Evolutionary conservation across 352 stramenopile genomes (phyloP).

Genomic region (Salisapilia sapeloensis): DNA sequence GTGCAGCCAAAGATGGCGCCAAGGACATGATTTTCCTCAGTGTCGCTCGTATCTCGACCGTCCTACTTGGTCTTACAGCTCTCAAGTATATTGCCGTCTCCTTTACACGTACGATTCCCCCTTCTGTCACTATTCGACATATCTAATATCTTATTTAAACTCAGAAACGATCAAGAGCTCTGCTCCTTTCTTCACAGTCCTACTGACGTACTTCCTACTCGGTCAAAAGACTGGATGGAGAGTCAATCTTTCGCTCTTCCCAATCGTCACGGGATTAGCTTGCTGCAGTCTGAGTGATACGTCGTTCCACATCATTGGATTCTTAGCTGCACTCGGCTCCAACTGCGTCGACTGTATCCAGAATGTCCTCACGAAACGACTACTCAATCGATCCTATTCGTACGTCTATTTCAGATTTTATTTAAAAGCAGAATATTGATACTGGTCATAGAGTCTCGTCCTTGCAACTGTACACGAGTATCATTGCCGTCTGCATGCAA

Average conservation of each 20-base stretch:
- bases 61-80: conserved; percentile 79
- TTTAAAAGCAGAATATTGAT: neutral
- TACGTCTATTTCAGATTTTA: conserved; percentile 10
- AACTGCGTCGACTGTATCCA: conserved; percentile 88
- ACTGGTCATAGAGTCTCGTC: conserved; percentile 40
- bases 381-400: conserved; percentile 70
- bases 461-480: conserved; percentile 83
- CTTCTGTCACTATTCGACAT: neutral
- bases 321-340: conserved; percentile 71
- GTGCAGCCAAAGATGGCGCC: conserved; percentile 33
- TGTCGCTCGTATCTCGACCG: conserved; percentile 67
- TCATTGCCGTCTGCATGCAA: conserved; percentile 75
- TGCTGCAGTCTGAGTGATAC: conserved; percentile 78
- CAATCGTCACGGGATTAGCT: conserved; percentile 71
- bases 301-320: conserved; percentile 79
- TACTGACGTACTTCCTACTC: conserved; percentile 74
- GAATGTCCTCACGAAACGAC: conserved; percentile 82
- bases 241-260: conserved; percentile 75
- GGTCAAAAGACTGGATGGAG: conserved; percentile 63
- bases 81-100: conserved; percentile 87
- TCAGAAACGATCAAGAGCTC: conserved; percentile 87
- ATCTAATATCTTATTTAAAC: conserved; percentile 3
- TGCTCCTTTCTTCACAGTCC: conserved; percentile 82
- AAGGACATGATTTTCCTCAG: conserved; percentile 78
- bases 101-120: conserved; percentile 58